A percentile compares a stretch with the other conserved stretches of the same genome.
Conservation (phyloP, 352 stramenopile species). For the Globisporangium megalacanthum region DNA sequence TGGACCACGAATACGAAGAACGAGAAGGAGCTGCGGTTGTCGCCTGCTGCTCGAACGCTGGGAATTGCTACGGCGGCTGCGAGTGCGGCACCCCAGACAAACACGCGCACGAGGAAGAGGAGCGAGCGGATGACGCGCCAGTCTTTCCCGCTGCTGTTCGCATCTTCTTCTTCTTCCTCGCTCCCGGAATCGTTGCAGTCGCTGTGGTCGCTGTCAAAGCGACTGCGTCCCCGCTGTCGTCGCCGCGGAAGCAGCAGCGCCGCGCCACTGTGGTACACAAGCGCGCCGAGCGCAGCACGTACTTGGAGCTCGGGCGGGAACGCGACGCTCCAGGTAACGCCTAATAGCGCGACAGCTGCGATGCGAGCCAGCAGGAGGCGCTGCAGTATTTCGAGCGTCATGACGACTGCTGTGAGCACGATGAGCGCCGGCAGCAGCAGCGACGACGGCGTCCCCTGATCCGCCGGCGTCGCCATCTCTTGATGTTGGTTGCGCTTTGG, state of each 20-base stretch:
- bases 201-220: conserved; percentile 23
- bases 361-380: conserved; percentile 35
- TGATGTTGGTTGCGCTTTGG: too few species aligned
- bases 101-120: conserved; percentile 55
- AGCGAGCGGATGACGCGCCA: conserved; percentile 30
- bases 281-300: conserved; percentile 34
- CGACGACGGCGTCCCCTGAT: not conserved
- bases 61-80: conserved; percentile 11
- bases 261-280: conserved; percentile 33
- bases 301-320: conserved; percentile 32
- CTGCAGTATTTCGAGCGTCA: conserved; percentile 67
- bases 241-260: conserved; percentile 32
- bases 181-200: conserved; percentile 14
- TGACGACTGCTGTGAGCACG: conserved; percentile 31
- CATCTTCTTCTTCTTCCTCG: too few species aligned
- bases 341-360: conserved; percentile 30
- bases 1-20: not conserved
- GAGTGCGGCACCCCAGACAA: conserved; percentile 53
- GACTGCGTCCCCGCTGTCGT: conserved; percentile 27
- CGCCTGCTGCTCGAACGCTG: not conserved
- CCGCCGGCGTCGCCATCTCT: too few species aligned
- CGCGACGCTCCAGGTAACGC: conserved; percentile 28
- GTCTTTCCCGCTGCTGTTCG: too few species aligned
- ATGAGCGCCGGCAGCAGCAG: conserved; percentile 36
- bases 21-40: not conserved